Conservation (phyloP, 768 basidiomycete genomes). For the Hebeloma cylindrosporum region DNA sequence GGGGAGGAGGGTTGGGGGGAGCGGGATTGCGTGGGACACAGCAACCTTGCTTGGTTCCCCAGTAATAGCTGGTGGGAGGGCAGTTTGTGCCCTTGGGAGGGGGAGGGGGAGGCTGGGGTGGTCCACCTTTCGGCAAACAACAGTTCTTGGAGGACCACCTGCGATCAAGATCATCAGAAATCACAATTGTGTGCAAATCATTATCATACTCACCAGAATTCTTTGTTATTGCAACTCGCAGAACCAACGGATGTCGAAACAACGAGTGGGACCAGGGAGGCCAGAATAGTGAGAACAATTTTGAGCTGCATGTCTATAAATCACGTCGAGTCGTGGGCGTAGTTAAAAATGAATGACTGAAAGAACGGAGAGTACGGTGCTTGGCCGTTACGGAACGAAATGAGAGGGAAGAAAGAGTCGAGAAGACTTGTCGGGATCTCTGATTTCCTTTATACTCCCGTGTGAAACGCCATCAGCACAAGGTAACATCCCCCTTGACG, state of each 20-base stretch:
- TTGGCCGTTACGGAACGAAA: slow-evolving; percentile 12
- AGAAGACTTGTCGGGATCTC: not conserved
- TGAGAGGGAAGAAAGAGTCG: slow-evolving; percentile 10
- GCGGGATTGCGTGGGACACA: slow-evolving; percentile 51
- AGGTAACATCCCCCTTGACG: too few relatives aligned
- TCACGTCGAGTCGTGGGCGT: slow-evolving; percentile 26
- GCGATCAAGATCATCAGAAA: slow-evolving; percentile 17
- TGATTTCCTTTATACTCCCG: slow-evolving; percentile 14
- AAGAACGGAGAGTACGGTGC: slow-evolving; percentile 17
- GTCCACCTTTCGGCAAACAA: slow-evolving; percentile 46
- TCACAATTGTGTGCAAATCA: not conserved
- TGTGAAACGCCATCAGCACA: slow-evolving; percentile 18
- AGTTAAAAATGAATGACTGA: slow-evolving; percentile 15
- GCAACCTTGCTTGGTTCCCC: slow-evolving; percentile 46
- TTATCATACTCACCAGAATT: slow-evolving; percentile 29
- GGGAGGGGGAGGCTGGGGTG: slow-evolving; percentile 33
- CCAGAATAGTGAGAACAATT: slow-evolving; percentile 31
- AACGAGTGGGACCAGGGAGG: slow-evolving; percentile 34
- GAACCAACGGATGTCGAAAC: slow-evolving; percentile 26
- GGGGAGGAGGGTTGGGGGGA: slow-evolving; percentile 40
- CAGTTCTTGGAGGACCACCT: slow-evolving; percentile 35
- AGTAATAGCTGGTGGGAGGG: slow-evolving; percentile 50
- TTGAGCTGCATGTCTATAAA: slow-evolving; percentile 25
- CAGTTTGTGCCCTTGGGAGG: slow-evolving; percentile 50
- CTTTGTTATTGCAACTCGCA: slow-evolving; percentile 26